Evolutionary conservation across 768 basidiomycete genomes (phyloP), one percentile per base, ranked within the genome.

Genomic region (Leccinum sublutescens): DNA sequence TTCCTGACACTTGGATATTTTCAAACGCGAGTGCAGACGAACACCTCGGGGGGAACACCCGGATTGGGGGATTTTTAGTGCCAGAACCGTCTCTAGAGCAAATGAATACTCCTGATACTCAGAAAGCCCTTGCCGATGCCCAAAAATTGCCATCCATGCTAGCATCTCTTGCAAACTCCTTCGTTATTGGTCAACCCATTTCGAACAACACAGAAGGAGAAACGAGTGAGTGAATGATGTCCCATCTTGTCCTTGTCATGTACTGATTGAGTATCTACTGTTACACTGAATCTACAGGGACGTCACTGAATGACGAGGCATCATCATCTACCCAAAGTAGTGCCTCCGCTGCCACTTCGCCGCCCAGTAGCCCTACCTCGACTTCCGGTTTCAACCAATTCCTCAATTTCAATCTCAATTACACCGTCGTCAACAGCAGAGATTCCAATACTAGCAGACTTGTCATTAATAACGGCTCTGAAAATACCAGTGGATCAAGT

Each of bases 301-400:
- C 21, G 2, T 21, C 21, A 21, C 21, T 21, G 21, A 2, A 21
- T 21, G 21, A 21, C 21, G 21, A 2, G 21, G 21, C 21, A 21
- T 21, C 21, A 21, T 21, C 21, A 21, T 21, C 21, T 2, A 21
- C 21, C 21, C 21, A 21, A 21, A 21, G 49, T 27, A 40, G 50
- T 11, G 3, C 27, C 2, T 27, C 45, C 8, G 17, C 47, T 48
- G 21, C n/a, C n/a, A n/a, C 23, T 33, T 53, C 47, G 8, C 59
- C 47, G 8, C 59, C 59, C 8, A 34, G 31, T 31, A 62, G 61
- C 12, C 31, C 52, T 19, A 21, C 43, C n/a, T 43, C 57, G 4
- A 27, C 48, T 19, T 43, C 57, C 36, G 17, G 23, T 56, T 23
- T 49, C 61, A 56, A 5, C 27, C 52, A 12, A 21, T 49, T 0